These are phyloP conservation scores for Cladosporium cucumerinum DNA, from an alignment of 2,329 filamentous ascomycete species.

Conservation along the genomic window DNA sequence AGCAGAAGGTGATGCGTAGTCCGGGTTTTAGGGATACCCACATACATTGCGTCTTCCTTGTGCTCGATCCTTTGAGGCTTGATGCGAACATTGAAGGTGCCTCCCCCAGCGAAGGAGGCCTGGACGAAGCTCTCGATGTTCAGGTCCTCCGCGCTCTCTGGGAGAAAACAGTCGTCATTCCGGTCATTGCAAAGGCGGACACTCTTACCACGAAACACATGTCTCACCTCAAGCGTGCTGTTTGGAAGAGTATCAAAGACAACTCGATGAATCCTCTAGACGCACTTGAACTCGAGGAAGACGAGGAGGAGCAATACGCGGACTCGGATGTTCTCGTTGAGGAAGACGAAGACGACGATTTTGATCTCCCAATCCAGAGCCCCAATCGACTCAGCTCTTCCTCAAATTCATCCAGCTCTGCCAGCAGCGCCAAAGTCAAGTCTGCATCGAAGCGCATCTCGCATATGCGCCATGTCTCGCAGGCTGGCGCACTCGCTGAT, in stretches of 20 bases:
- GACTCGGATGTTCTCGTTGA: conserved; percentile 27
- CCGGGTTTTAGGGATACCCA: conserved; percentile 93
- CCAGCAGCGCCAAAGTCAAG: conserved; percentile 24
- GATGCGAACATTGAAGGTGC: conserved; percentile 60
- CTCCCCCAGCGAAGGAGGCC: conserved; percentile 45
- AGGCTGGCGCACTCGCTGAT: conserved; percentile 38
- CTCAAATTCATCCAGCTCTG: conserved; percentile 33
- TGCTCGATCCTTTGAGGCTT: conserved; percentile 82
- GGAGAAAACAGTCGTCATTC: conserved; percentile 92
- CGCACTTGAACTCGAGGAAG: conserved; percentile 74
- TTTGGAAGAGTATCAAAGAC: conserved; percentile 83
- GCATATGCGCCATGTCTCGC: conserved; percentile 41
- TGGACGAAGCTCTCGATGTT: conserved; percentile 87
- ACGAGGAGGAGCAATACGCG: conserved; percentile 53
- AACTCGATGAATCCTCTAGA: conserved; percentile 86
- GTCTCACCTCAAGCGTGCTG: conserved; percentile 82
- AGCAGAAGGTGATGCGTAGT: conserved; percentile 94
- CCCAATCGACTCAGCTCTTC: conserved; percentile 33
- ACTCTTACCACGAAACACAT: conserved; percentile 95
- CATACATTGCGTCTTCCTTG: conserved; percentile 90
- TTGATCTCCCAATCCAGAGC: conserved; percentile 34
- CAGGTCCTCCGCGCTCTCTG: conserved; percentile 84
- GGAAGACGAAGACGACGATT: conserved; percentile 37
- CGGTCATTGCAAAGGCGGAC: conserved; percentile 93
- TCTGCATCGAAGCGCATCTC: conserved; percentile 26